Evolutionary conservation across 148 eudicot species (phyloP), one percentile per base, ranked within the genome.

Genomic region (Polygonum aviculare): DNA sequence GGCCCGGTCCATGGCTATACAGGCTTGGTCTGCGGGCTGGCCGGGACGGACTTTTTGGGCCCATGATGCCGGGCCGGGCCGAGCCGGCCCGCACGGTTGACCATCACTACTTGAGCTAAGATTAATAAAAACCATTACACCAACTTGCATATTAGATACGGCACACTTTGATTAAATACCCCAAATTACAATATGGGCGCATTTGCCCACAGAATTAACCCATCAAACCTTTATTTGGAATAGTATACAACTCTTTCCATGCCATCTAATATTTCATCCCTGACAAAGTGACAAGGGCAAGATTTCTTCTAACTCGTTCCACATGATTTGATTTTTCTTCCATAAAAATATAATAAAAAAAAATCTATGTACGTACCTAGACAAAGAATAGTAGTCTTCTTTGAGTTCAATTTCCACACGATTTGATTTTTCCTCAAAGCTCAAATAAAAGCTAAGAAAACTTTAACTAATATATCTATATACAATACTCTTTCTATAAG

Each of bases 311-410:
- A 62, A 62, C 69, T 26, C 67, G 67, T 65, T 65, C 71, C 71
- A 65, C 72, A 33, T 36, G 72, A 67, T 15, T 67, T 67, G 72
- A 67, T 35, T 67, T 67, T 67, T 67, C 72, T 35, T 67, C 72
- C 3, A 35, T 36, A 36, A 12, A 5, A 65, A 33, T 36, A 65
- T 3, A 12, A 65, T 5, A 36, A 33, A 10, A 33, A 50, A 12
- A 6, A 6, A 44, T 44, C 10, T 44, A 7, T 44, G 31, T 26
- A 26, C 31, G 31, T 26, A 26, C 31, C 47, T 44, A 44, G 47
- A 10, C 8, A 44, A 3, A 11, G 18, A 7, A 8, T 15, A 63
- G 2, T 33, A 63, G 40, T 63, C 40, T 8, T 26, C 70, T 8
- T 12, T 35, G 41, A 33, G n/a, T 65, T 65, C 41, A 14, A 2